These are phyloP conservation scores for Aspergillus taichungensis DNA, from an alignment of 495 filamentous ascomycete genomes.

Conservation along the genomic window DNA sequence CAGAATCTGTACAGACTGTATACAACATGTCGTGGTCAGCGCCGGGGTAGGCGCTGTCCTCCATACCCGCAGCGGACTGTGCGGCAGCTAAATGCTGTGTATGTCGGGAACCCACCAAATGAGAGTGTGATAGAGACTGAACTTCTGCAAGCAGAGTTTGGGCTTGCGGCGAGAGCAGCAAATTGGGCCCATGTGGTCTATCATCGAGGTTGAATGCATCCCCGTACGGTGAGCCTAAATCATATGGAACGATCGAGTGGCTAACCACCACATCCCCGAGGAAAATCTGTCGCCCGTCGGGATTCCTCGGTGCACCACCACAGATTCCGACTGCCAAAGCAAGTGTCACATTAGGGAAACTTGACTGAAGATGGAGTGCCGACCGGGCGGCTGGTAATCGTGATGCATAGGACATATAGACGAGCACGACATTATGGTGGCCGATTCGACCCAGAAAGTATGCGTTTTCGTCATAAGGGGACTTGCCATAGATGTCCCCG, in stretches of 20 bases:
- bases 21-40: too few relatives aligned
- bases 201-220: slow-evolving; percentile 11
- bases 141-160: too few relatives aligned
- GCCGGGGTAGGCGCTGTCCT: too few relatives aligned
- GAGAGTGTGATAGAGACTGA: too few relatives aligned
- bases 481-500: neutral
- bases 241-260: slow-evolving; percentile 24
- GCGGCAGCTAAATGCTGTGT: too few relatives aligned
- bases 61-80: too few relatives aligned
- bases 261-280: slow-evolving; percentile 39
- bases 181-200: too few relatives aligned
- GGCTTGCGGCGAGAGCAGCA: too few relatives aligned
- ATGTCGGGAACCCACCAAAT: too few relatives aligned
- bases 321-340: slow-evolving; percentile 22
- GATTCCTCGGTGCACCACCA: slow-evolving; percentile 14
- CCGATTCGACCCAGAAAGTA: slow-evolving; percentile 20
- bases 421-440: slow-evolving; percentile 19
- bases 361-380: slow-evolving; percentile 9
- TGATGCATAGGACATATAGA: slow-evolving; percentile 13
- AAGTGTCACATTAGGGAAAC: slow-evolving; percentile 11
- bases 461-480: slow-evolving; percentile 13
- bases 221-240: slow-evolving; percentile 24
- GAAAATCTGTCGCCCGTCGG: slow-evolving; percentile 10
- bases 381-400: slow-evolving; percentile 10
- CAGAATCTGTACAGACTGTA: too few relatives aligned